Base-by-base conservation (phyloP, 2,329 filamentous ascomycete genomes). In the Pestalotiopsis sp. region DNA sequence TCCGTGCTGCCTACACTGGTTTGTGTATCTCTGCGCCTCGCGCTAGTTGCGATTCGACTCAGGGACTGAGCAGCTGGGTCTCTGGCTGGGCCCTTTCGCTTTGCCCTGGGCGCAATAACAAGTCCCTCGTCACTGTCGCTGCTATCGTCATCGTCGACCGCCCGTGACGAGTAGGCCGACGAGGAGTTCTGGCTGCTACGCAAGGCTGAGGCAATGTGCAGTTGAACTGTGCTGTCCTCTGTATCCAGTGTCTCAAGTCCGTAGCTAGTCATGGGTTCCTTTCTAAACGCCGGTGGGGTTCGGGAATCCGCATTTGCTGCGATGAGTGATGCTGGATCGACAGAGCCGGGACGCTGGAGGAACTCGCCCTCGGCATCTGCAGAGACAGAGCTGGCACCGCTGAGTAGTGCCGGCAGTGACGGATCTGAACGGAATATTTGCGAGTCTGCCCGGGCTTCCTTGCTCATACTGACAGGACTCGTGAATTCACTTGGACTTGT, bases 381-480 rank as follows among this genome's bases (percentile, higher is more conserved):
- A 14, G 88, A 91, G 11, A 91, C 84, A 2, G 89, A 91, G 74
- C 89, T 90, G 9, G 89, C 87, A 12, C 89, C 87, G 68, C 89
- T 91, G 12, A 91, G 81, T 7, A 91, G 80, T 6, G 89, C 89
- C 12, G 89, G 89, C 2, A 91, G 78, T 4, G 89, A 91, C 0
- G 89, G 89, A 66, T 91, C 89, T 3, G 89, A 91, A 67, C 87
- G 87, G 76, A 90, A 90, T 2, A 86, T 85, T 9, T 83, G 81
- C 3, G 83, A 81, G n/a, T 79, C 80, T 69, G 82, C 82, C 25
- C 78, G 78, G 4, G 80, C 77, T 6, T 76, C 76, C 12, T 75
- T 70, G 58, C 80, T 80, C 66, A 81, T 78, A 23, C 81, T 83
- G 4, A 85, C 78, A 4, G 87, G 86, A 70, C 86, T 87, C 4